Conservation (phyloP, 331 rosid genomes). For the Acacia concinna region DNA sequence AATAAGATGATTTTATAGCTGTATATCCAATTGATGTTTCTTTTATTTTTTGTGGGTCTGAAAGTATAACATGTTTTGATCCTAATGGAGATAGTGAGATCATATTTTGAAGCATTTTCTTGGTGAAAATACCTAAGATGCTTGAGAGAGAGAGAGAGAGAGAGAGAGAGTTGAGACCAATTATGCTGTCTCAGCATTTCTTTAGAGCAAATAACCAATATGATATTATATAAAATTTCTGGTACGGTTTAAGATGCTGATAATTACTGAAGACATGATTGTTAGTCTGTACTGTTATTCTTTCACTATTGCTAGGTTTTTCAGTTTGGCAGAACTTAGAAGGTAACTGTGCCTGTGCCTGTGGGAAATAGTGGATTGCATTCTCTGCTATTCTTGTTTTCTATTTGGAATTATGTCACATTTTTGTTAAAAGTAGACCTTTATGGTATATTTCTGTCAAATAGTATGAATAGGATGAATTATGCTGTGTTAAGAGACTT, state of each 20-base stretch:
- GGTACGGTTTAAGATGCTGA: not conserved
- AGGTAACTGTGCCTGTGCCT: conserved; percentile 11
- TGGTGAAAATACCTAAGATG: conserved; percentile 15
- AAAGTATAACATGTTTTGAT: conserved; percentile 12
- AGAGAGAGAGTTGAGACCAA: conserved; percentile 23
- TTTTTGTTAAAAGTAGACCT: not conserved
- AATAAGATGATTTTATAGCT: not conserved
- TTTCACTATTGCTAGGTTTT: not conserved
- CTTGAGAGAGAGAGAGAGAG: too few species aligned
- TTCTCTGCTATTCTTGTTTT: conserved; percentile 3
- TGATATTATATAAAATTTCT: conserved; percentile 7
- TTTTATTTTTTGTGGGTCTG: conserved; percentile 21
- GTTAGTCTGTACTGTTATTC: not conserved
- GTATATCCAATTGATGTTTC: not conserved
- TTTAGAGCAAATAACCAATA: conserved; percentile 17
- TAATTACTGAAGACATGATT: conserved; percentile 16
- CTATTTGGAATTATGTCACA: conserved; percentile 21
- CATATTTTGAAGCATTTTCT: conserved; percentile 14
- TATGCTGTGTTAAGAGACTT: not conserved
- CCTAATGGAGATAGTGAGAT: not conserved
- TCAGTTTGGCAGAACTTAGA: conserved; percentile 9
- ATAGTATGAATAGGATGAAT: not conserved
- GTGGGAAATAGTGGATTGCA: not conserved
- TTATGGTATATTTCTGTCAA: not conserved
- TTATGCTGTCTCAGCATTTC: not conserved